Evolutionary conservation across 192 early-diverging fungal genomes (phyloP), one percentile per base, ranked within the genome.

Genomic region (Neocallimastix lanati): DNA sequence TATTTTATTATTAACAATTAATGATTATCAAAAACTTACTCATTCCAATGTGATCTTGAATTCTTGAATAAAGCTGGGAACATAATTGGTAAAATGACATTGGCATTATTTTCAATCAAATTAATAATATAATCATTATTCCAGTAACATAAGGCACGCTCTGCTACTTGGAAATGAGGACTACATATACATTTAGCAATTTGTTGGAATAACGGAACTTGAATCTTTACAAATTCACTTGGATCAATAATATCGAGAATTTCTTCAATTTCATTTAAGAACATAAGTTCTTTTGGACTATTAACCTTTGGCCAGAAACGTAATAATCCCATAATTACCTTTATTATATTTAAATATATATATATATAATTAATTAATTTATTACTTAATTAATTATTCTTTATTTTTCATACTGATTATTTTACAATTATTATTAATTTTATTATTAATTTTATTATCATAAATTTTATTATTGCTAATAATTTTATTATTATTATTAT

Each of bases 261-360:
- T 81, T 96, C 96, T 82, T 99, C 98, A 67, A 98, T 88, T 85
- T 99, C 98, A 85, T 94, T 96, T 82, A 99, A 88, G 86, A 96
- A 99, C 96, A 99, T 97, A 80, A 98, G 95, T 87, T 99, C 97
- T 85, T 99, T 99, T 18, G 96, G 95, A 82, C 93, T 95, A 88
- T 98, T 99, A 77, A 99, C 95, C 85, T 97, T 98, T 78, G 98
- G 98, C 98, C 98, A 99, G 85, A 90, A 98, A 29, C 95, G 90
- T 81, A 99, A 85, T 77, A 99, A 84, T 12, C 93, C 92, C 82
- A 88, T 90, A 30, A 99, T 87, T 36, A 97, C 94, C 88, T 94
- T 35, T 35, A n/a, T n/a, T n/a, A n/a, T n/a, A n/a, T n/a, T n/a
- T n/a, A n/a, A n/a, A n/a, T n/a, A n/a, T n/a, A n/a, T n/a, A 78